Evolutionary conservation across 257 asterid genomes (phyloP).

Genomic region (Primulina tabacum): DNA sequence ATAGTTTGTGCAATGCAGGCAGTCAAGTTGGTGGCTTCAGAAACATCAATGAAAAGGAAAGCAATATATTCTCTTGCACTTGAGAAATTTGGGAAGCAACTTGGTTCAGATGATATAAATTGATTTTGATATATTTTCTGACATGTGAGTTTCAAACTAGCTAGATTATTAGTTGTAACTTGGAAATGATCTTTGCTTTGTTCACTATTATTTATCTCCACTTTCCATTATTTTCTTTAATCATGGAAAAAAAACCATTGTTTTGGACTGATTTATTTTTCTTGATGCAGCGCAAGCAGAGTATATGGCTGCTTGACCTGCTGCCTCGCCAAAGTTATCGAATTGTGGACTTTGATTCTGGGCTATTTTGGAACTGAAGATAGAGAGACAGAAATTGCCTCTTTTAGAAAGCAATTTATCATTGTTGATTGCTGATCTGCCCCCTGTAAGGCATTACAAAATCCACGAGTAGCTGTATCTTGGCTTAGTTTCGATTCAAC

Average conservation of each 20-base stretch:
- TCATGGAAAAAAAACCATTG: background rate
- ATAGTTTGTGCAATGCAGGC: slow-evolving; percentile 55
- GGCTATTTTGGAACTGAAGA: background rate
- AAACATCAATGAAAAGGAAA: slow-evolving; percentile 55
- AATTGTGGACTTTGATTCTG: background rate
- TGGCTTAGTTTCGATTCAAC: background rate
- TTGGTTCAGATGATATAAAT: slow-evolving; percentile 33
- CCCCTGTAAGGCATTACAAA: background rate
- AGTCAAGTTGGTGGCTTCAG: slow-evolving; percentile 82
- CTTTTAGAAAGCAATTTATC: background rate
- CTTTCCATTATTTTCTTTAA: too few relatives aligned
- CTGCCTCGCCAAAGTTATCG: background rate
- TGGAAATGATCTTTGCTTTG: background rate
- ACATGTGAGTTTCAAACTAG: background rate
- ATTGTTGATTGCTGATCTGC: background rate
- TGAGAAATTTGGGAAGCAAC: slow-evolving; percentile 62
- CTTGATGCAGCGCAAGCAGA: background rate
- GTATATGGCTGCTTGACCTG: background rate
- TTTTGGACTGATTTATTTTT: background rate
- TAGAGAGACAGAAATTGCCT: background rate
- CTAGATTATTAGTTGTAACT: background rate
- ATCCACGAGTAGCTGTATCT: background rate
- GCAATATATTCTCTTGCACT: slow-evolving; percentile 61
- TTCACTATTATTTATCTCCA: background rate
- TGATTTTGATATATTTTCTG: slow-evolving; percentile 22